Conservation (phyloP, 176 grass and related monocot species). For the Cenchrus fungigraminus region DNA sequence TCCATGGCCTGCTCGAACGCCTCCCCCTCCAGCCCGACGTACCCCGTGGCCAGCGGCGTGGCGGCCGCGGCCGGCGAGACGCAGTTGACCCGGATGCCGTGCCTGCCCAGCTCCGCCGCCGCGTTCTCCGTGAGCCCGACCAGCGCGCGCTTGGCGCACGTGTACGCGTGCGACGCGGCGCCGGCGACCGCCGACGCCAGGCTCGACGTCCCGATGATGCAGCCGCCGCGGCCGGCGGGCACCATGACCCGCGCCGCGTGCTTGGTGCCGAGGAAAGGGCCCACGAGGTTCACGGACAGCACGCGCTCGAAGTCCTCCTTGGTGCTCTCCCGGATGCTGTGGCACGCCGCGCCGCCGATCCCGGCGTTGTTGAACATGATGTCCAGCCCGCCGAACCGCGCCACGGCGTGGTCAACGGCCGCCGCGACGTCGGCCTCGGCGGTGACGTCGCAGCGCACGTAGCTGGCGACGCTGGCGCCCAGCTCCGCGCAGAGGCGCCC, state of each 20-base stretch:
- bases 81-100: conserved; percentile 65
- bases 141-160: conserved; percentile 54
- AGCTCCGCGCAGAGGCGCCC: conserved; percentile 40
- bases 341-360: conserved; percentile 51
- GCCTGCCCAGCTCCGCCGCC: conserved; percentile 51
- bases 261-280: conserved; percentile 62
- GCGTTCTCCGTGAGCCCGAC: conserved; percentile 53
- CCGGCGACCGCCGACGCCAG: conserved; percentile 33
- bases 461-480: conserved; percentile 25
- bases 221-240: conserved; percentile 18
- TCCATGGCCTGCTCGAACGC: conserved; percentile 50
- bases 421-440: conserved; percentile 45
- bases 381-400: conserved; percentile 49
- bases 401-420: conserved; percentile 52
- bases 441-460: conserved; percentile 54
- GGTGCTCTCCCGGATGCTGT: conserved; percentile 49
- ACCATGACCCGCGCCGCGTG: conserved; percentile 62
- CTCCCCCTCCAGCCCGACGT: conserved; percentile 33
- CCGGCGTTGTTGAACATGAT: conserved; percentile 77
- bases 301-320: conserved; percentile 58
- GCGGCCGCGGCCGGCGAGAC: conserved; percentile 37
- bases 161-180: conserved; percentile 45
- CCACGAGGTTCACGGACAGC: conserved; percentile 50
- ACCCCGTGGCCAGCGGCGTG: conserved; percentile 47
- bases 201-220: conserved; percentile 60